phyloP scores from a whole-genome alignment of 2,329 filamentous ascomycete species.

The Botrytis deweyae region DNA sequence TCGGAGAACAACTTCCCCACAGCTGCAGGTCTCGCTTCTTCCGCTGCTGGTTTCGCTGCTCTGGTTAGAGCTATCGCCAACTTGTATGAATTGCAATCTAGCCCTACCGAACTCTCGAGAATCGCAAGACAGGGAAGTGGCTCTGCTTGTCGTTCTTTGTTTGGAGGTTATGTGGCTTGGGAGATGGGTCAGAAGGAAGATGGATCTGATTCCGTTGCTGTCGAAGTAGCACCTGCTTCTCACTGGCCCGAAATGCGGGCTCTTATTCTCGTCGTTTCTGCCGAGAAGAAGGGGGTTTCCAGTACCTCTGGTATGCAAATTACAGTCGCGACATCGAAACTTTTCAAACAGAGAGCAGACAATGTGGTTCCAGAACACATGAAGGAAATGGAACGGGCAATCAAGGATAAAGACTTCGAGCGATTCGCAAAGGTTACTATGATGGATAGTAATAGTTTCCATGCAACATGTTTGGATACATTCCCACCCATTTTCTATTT shows the following conservation, averaged over 20 bases:
- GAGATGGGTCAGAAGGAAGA: constrained; percentile 73
- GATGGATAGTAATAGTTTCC: constrained; percentile 96
- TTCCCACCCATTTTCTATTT: constrained; percentile 98
- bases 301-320: constrained; percentile 96
- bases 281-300: constrained; percentile 92
- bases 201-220: constrained; percentile 82
- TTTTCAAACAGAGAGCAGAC: constrained; percentile 76
- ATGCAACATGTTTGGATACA: constrained; percentile 91
- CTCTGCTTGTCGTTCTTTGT: constrained; percentile 88
- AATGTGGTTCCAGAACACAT: constrained; percentile 81
- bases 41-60: constrained; percentile 67
- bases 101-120: constrained; percentile 77
- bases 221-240: constrained; percentile 80
- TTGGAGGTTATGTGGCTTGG: constrained; percentile 97
- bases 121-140: constrained; percentile 94
- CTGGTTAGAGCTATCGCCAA: constrained; percentile 84
- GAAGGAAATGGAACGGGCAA: constrained; percentile 79
- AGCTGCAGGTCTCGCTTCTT: constrained; percentile 80
- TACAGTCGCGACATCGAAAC: constrained; percentile 85
- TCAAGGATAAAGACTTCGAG: constrained; percentile 76
- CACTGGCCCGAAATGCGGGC: constrained; percentile 98
- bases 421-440: constrained; percentile 89
- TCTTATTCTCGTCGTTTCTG: constrained; percentile 84
- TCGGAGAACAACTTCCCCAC: constrained; percentile 99
- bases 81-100: constrained; percentile 81